Evolutionary conservation across 805 yeast genomes (phyloP), one percentile per base, ranked within the genome.

Genomic region (Saccharomycopsis capsularis): DNA sequence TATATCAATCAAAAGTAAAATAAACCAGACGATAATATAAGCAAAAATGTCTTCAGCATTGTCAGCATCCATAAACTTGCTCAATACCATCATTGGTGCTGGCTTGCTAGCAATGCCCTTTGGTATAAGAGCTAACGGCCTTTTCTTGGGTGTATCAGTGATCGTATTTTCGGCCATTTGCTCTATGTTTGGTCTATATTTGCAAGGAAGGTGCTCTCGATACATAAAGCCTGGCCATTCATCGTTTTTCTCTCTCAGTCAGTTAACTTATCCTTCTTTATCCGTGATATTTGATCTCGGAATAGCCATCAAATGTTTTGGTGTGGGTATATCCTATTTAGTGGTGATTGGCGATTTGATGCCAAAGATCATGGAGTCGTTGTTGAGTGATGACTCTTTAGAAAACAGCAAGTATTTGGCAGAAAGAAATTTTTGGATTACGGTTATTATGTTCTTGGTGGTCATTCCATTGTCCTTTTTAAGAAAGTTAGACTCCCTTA

Each of bases 401-500:
- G n/a, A 65, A 3, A 52, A 51, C 1, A 57, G 63, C 50, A 53
- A 47, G 0, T 49, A 58, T 18, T 47, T 74, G 3, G 39, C 65
- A 29, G 62, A 69, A 46, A 68, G 87, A 50, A 68, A 73, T 22
- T 71, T 82, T 50, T 82, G 87, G 82, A 82, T 82, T 44, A 64
- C 84, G 2, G 53, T 74, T 1, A 73, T 82, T 23, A 75, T 82
- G 81, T 49, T 60, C 3, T 52, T 63, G 13, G 59, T 71, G 5
- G 70, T 70, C 3, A 59, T 65, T 6, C 77, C 77, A 0, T 68
- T 91, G 44, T 82, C 93, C 11, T 87, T 81, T 62, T 70, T 85
- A 59, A 76, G 81, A 59, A 79, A 78, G 58, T 71, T 90, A 53
- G 95, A 86, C 61, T 85, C 96, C 7, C 74, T 90, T 60, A 83